Conservation (phyloP, 257 asterid species). For the Solanum chiquidenum region DNA sequence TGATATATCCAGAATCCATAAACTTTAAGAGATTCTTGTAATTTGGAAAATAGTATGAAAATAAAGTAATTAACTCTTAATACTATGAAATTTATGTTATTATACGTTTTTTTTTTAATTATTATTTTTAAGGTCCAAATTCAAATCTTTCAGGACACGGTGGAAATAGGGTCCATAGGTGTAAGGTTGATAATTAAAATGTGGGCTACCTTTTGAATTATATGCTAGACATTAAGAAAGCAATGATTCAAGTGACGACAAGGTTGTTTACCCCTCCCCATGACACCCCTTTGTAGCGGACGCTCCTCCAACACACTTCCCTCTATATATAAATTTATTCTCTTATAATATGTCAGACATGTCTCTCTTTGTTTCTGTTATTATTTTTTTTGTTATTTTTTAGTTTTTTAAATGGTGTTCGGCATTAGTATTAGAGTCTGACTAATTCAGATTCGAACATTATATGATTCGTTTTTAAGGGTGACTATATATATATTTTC, state of each 20-base stretch:
- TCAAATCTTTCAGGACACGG: rapidly evolving
- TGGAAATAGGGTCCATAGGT: neutral
- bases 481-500: too few species aligned
- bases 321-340: neutral
- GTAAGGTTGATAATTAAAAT: neutral
- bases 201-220: neutral
- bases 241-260: constrained; percentile 1
- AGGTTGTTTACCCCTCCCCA: neutral
- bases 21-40: too few species aligned
- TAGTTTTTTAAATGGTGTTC: neutral
- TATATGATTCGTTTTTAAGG: rapidly evolving
- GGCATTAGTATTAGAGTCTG: too few species aligned
- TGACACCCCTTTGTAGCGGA: neutral
- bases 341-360: neutral
- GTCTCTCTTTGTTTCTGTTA: neutral
- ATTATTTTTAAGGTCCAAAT: neutral
- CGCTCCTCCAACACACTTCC: neutral
- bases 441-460: rapidly evolving
- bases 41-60: too few species aligned
- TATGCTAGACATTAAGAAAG: neutral
- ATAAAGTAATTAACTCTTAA: too few species aligned
- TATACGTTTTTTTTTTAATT: too few species aligned
- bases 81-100: too few species aligned
- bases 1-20: too few species aligned
- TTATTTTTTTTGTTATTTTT: too few species aligned